Evolutionary conservation across 257 asterid species (phyloP).

Genomic region (Anisodus acutangulus): DNA sequence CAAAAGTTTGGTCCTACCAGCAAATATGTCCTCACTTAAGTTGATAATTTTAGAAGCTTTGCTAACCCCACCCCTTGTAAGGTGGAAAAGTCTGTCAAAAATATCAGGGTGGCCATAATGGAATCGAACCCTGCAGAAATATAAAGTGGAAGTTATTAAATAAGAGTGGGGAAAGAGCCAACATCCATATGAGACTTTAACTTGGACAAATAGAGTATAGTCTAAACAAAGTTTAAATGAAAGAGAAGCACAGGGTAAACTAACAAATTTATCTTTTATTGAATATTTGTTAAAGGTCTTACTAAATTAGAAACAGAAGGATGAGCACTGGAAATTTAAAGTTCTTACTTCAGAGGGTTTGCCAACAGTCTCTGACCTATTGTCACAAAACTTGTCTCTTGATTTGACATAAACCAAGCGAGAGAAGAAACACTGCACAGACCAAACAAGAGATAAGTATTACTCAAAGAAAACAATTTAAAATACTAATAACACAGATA

Average conservation of each 20-base stretch:
- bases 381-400: slow-evolving; percentile 96
- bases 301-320: neutral
- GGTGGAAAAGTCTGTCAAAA: slow-evolving; percentile 94
- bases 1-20: slow-evolving; percentile 55
- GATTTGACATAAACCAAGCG: slow-evolving; percentile 99
- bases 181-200: neutral
- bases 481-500: neutral
- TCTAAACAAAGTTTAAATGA: neutral
- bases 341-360: slow-evolving; percentile 86
- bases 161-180: neutral
- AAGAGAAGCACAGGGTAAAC: neutral
- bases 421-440: slow-evolving; percentile 98
- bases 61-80: slow-evolving; percentile 97
- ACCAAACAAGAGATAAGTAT: slow-evolving; percentile 31
- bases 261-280: neutral
- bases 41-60: slow-evolving; percentile 94
- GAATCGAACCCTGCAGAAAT: slow-evolving; percentile 82
- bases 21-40: slow-evolving; percentile 95
- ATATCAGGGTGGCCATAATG: slow-evolving; percentile 99
- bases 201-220: neutral
- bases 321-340: slow-evolving; percentile 33
- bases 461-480: neutral
- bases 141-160: neutral
- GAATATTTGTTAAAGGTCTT: neutral
- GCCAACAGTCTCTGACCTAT: slow-evolving; percentile 97